Conservation (phyloP, 495 filamentous ascomycete species). For the Annulohypoxylon nitens region DNA sequence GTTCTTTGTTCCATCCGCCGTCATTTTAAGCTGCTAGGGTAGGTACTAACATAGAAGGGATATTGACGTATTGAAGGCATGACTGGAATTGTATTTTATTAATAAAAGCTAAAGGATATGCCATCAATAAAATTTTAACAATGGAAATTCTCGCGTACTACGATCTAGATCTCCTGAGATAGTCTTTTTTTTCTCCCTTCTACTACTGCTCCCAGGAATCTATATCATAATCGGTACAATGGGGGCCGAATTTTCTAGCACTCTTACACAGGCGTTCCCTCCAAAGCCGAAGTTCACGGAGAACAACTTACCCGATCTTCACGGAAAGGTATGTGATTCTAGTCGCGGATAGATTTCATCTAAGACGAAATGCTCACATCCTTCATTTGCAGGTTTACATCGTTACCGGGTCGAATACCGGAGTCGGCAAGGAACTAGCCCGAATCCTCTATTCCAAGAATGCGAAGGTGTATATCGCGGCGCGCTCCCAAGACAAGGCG, state of each 20-base stretch:
- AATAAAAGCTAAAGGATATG: constrained; percentile 2
- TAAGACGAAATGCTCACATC: not conserved
- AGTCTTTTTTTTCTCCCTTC: not conserved
- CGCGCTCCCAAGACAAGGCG: constrained; percentile 55
- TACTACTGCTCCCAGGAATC: not conserved
- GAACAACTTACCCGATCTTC: constrained; percentile 41
- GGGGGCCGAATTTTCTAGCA: constrained; percentile 34
- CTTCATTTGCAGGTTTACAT: constrained; percentile 55
- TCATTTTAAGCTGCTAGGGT: not conserved
- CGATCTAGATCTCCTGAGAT: no score
- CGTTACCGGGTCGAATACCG: constrained; percentile 64
- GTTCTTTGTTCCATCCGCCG: not conserved
- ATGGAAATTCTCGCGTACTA: not conserved
- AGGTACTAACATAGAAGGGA: not conserved
- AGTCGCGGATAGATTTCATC: not conserved
- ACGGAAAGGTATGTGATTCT: constrained; percentile 40
- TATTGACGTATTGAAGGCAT: not conserved
- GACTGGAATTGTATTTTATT: not conserved
- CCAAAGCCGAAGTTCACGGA: constrained; percentile 49
- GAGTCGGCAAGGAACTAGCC: constrained; percentile 62
- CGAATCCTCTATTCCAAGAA: constrained; percentile 60
- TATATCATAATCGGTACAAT: constrained; percentile 8
- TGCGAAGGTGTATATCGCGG: constrained; percentile 66
- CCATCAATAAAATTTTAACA: not conserved
- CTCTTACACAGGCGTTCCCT: constrained; percentile 45